Evolutionary conservation across 2,329 filamentous ascomycete species (phyloP), one percentile per base, ranked within the genome.

Genomic region (Chrysosphaeria jannelii): DNA sequence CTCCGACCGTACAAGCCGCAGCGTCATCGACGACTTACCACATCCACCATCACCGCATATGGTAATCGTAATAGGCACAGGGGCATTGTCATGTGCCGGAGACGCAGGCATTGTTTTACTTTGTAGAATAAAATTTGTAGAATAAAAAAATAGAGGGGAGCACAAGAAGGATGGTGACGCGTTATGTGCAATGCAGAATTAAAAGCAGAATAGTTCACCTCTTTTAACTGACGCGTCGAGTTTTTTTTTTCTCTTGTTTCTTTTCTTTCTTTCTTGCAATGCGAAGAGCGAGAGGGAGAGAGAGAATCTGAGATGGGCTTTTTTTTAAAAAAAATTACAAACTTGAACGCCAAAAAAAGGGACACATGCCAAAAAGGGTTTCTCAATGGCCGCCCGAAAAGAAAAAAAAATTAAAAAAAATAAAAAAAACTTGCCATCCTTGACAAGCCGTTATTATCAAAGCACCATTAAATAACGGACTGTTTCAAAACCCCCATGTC

Each of bases 41-140:
- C 69, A 76, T 29, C 74, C 74, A 37, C 74, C 74, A 40, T 81
- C 74, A 39, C 74, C 74, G 46, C 72, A 81, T 42, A 85, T 74
- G 27, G 74, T 81, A 39, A 81, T 76, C 31, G 64, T 55, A 37
- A 68, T 64, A 29, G 58, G 58, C 10, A 59, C 45, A 1, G 56
- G 51, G 7, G 43, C 40, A 26, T 45, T 42, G 26, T 38, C 36
- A 25, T 25, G 25, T 16, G 31, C 25, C 14, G 30, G 28, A 19
- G 21, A 24, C 13, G 27, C 24, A 14, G 22, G 25, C 27, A 26
- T 30, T 17, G 15, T 28, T 23, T 20, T 4, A n/a, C 10, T 9
- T 13, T 19, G 13, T 9, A 4, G 10, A 10, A 6, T 5, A 14
- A 11, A 20, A 14, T 16, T 3, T 6, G 19, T 3, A 13, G 14